A percentile compares a stretch with the other conserved stretches of the same genome.
These are phyloP conservation scores for Pseudogymnoascus sp. DNA, from an alignment of 2,329 filamentous ascomycete species.

Conservation along the genomic window DNA sequence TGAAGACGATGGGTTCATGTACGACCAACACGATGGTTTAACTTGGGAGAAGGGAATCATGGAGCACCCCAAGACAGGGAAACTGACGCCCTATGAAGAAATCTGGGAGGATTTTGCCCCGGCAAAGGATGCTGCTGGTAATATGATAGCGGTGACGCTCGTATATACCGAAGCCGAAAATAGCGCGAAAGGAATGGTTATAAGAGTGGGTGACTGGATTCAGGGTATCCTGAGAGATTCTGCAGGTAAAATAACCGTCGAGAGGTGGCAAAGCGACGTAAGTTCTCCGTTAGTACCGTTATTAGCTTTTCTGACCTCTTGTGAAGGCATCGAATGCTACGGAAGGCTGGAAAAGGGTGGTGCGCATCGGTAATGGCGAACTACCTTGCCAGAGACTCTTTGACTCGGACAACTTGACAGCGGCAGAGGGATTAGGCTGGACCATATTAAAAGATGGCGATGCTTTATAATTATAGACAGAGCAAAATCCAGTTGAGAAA, in stretches of 20 bases:
- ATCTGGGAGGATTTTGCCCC: constrained; percentile 22
- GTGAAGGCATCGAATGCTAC: neutral
- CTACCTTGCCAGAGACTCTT: neutral
- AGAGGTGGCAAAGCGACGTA: constrained; percentile 15
- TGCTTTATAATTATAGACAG: neutral
- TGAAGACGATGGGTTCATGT: constrained; percentile 24
- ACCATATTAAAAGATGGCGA: neutral
- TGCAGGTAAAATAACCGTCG: constrained; percentile 13
- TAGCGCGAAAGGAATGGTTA: constrained; percentile 14
- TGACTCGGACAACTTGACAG: neutral
- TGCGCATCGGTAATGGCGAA: neutral
- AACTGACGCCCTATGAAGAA: constrained; percentile 22
- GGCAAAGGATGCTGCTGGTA: neutral
- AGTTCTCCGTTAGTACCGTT: neutral
- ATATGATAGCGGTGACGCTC: constrained; percentile 13
- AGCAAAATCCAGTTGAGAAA: neutral
- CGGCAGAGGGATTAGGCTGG: neutral
- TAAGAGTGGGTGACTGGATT: constrained; percentile 20
- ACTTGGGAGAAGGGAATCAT: constrained; percentile 22
- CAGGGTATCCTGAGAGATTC: constrained; percentile 19
- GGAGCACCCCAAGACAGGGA: constrained; percentile 18
- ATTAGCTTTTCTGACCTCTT: neutral
- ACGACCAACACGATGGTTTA: constrained; percentile 17
- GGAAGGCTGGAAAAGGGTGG: neutral
- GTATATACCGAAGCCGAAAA: neutral